Evolutionary conservation across 106 monocot species (phyloP).

Genomic region (Acanthochlamys bracteata): DNA sequence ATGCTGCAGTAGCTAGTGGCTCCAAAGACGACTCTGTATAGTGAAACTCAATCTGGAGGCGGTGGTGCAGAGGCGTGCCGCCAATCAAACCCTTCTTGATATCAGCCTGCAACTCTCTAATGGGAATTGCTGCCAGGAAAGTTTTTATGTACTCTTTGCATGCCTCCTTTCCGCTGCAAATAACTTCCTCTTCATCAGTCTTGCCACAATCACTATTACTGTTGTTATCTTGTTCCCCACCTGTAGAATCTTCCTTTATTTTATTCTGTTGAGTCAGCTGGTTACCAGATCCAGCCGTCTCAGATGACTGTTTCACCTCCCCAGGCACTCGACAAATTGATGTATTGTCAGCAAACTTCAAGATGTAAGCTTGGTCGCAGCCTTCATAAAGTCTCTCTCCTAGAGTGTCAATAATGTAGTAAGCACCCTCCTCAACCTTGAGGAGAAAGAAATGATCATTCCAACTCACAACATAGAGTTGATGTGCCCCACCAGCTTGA

Average conservation of each 20-base stretch:
- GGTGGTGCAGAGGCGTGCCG: constrained; percentile 48
- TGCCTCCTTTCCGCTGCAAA: constrained; percentile 63
- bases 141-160: constrained; percentile 93
- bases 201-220: neutral
- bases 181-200: constrained; percentile 13
- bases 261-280: constrained; percentile 6
- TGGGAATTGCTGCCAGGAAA: constrained; percentile 82
- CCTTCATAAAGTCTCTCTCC: constrained; percentile 92
- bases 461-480: constrained; percentile 86
- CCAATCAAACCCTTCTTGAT: constrained; percentile 57
- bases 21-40: constrained; percentile 34
- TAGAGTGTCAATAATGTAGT: constrained; percentile 81
- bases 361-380: constrained; percentile 70
- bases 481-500: constrained; percentile 12
- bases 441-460: constrained; percentile 97
- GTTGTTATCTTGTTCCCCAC: neutral
- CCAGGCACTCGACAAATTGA: constrained; percentile 19
- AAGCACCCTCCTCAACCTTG: constrained; percentile 58
- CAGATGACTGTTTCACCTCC: constrained; percentile 9
- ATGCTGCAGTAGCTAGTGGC: neutral
- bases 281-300: constrained; percentile 1
- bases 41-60: constrained; percentile 89
- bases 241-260: neutral
- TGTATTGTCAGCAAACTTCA: constrained; percentile 64
- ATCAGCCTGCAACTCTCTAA: constrained; percentile 73